Evolutionary conservation across 257 asterid genomes (phyloP).

Genomic region (Solanum sparsipilum): DNA sequence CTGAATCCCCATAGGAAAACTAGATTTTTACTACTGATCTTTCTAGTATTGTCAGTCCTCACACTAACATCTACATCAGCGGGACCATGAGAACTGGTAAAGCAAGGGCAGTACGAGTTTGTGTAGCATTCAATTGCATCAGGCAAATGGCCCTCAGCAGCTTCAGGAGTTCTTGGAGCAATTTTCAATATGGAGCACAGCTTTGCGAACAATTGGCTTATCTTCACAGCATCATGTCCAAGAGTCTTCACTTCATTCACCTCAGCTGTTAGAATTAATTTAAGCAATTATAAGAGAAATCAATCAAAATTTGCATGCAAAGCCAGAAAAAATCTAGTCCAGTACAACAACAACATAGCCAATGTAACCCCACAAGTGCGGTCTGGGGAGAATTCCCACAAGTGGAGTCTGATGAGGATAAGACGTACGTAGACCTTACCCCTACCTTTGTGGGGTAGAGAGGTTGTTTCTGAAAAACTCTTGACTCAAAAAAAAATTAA

Average conservation of each 20-base stretch:
- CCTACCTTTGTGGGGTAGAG: not conserved
- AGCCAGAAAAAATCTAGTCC: not conserved
- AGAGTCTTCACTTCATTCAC: slow-evolving; percentile 30
- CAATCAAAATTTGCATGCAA: not conserved
- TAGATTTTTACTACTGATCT: slow-evolving; percentile 33
- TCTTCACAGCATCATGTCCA: slow-evolving; percentile 61
- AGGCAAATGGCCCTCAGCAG: slow-evolving; percentile 15
- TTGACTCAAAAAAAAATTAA: not conserved
- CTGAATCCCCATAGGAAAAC: slow-evolving; percentile 77
- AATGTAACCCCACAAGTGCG: not conserved
- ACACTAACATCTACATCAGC: slow-evolving; percentile 32
- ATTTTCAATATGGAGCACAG: slow-evolving; percentile 45
- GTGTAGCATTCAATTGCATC: slow-evolving; percentile 25
- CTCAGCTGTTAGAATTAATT: slow-evolving; percentile 28
- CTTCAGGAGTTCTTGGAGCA: slow-evolving; percentile 25
- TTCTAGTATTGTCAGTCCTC: slow-evolving; percentile 28
- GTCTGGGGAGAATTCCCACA: not conserved
- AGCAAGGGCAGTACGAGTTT: slow-evolving; percentile 31
- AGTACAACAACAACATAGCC: not conserved
- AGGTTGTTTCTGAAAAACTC: not conserved
- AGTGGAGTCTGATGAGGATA: not conserved
- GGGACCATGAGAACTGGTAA: slow-evolving; percentile 22
- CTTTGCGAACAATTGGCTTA: slow-evolving; percentile 58
- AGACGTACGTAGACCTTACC: not conserved
- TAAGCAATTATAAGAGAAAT: not conserved